These are phyloP conservation scores for Ananas comosus DNA, from an alignment of 176 grass and related monocot species.

Conservation along the genomic window DNA sequence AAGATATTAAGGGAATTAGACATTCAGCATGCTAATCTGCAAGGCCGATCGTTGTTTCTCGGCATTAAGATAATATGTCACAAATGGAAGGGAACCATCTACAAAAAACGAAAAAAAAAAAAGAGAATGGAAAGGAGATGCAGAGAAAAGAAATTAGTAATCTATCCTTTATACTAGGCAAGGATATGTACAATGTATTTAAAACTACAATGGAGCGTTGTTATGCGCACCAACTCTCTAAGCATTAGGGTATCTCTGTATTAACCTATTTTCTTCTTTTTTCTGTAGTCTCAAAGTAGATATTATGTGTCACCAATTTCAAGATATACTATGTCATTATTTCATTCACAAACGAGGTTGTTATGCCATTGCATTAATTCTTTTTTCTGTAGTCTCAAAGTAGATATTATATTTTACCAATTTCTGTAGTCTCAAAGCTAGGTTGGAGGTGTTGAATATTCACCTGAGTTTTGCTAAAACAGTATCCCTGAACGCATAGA, in stretches of 20 bases:
- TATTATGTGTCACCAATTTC: too few species aligned
- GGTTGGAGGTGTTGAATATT: too few species aligned
- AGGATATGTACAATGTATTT: background rate
- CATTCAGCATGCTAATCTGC: background rate
- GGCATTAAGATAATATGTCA: background rate
- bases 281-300: background rate
- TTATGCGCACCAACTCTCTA: too few species aligned
- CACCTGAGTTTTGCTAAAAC: conserved; percentile 63
- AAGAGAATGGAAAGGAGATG: background rate
- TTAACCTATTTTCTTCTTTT: background rate
- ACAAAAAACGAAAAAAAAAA: too few species aligned
- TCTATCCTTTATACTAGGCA: background rate
- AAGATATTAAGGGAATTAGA: background rate
- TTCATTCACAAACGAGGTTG: too few species aligned
- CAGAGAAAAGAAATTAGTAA: background rate
- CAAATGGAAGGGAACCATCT: too few species aligned
- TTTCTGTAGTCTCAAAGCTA: too few species aligned
- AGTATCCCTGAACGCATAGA: conserved; percentile 71
- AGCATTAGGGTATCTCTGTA: background rate
- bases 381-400: background rate
- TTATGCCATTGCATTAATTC: too few species aligned
- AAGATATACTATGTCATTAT: too few species aligned
- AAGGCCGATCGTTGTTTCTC: background rate
- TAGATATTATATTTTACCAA: too few species aligned
- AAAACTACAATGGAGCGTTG: too few species aligned